These are phyloP conservation scores for Hortaea sp. DNA, from an alignment of 2,329 filamentous ascomycete species.

Conservation along the genomic window DNA sequence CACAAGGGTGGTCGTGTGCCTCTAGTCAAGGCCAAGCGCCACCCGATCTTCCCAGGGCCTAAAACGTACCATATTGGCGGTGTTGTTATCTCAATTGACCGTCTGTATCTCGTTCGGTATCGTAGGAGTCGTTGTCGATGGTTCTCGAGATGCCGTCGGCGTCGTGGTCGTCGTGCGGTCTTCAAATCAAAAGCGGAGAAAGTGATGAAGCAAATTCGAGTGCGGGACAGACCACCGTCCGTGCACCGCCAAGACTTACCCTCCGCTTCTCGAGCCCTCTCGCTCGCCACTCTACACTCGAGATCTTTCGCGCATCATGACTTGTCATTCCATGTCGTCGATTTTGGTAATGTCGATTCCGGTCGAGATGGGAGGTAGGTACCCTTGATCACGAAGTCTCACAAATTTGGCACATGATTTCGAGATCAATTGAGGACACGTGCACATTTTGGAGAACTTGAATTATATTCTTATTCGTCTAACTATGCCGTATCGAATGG, in stretches of 20 bases:
- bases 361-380: no score
- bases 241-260: not conserved
- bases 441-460: no score
- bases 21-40: constrained; percentile 8
- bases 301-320: no score
- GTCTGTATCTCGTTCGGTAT: not conserved
- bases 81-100: constrained; percentile 6
- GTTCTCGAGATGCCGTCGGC: constrained; percentile 9
- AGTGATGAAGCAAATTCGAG: not conserved
- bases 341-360: no score
- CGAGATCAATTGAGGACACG: no score
- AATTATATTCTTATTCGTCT: not conserved
- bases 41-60: constrained; percentile 6
- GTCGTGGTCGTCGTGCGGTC: constrained; percentile 3
- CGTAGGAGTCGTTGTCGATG: constrained; percentile 1
- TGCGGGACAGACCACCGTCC: not conserved
- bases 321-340: no score
- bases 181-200: constrained; percentile 1
- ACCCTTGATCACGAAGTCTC: no score
- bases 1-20: constrained; percentile 16
- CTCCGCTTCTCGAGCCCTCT: not conserved
- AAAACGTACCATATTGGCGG: constrained; percentile 22
- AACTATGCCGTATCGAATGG: constrained; percentile 1
- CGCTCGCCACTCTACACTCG: not conserved
- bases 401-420: no score